Base-by-base conservation (phyloP, 2,329 filamentous ascomycete genomes). In the Botrytis galanthina region DNA sequence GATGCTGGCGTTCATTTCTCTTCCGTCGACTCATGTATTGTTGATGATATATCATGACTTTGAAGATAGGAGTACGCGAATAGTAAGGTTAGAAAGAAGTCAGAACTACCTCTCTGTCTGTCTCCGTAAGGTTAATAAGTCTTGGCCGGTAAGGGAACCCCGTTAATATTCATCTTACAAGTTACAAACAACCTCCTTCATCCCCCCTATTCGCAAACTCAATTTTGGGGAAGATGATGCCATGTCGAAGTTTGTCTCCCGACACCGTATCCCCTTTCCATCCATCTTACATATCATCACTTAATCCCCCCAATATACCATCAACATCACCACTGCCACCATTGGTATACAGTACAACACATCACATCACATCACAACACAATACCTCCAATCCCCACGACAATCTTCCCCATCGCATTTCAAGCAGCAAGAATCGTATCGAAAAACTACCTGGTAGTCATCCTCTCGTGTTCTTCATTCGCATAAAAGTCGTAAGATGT, bases 401-500 rank as follows among this genome's bases (percentile, higher is more conserved):
- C 37, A 29, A n/a, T 44, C 26, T 44, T 44, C 61, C 61, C n/a
- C 48, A 20, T 54, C 10, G 7, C 26, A 3, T n/a, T 54, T 14
- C 64, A 57, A 42, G 46, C 64, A 68, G 46, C 26, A 39, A 26
- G 51, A 20, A 37, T 54, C 64, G 64, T 67, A 54, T 54, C 64
- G n/a, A 42, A 68, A 54, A 54, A 16, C 32, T 20, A 37, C 35
- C 35, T 35, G 5, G 35, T 37, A 68, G 35, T 37, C 46, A n/a
- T n/a, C n/a, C 51, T 37, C 61, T 67, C 70, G 70, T 44, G 60
- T 72, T 22, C n/a, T 35, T 35, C 44, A 57, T 39, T 63, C 37
- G 70, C 70, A 71, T 51, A 46, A 57, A 37, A 71, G 60, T 71
- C 70, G 60, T 66, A 71, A 71, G 70, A 71, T 66, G 9, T 54